A percentile compares a stretch with the other conserved stretches of the same genome.
phyloP scores from a whole-genome alignment of 371 early-diverging fungal species.

The Syncephalastrum monosporum region DNA sequence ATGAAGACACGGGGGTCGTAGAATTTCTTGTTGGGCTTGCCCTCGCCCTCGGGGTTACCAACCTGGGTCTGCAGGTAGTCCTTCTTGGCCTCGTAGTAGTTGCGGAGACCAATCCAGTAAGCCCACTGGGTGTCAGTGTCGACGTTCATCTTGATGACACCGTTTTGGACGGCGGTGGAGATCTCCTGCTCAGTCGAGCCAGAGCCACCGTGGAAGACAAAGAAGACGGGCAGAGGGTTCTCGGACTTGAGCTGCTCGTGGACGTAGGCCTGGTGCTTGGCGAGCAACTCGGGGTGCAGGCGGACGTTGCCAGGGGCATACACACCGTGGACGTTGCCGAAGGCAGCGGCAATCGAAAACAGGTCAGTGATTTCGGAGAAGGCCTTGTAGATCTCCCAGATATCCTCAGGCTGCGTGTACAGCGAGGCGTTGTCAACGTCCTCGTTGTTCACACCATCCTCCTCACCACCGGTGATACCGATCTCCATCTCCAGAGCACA shows the following conservation, averaged over 20 bases:
- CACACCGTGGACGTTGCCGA: conserved; percentile 91
- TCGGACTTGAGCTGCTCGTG: conserved; percentile 58
- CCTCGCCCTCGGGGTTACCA: conserved; percentile 88
- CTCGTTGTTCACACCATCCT: conserved; percentile 94
- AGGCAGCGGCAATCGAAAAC: conserved; percentile 90
- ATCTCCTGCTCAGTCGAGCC: conserved; percentile 85
- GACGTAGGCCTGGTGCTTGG: conserved; percentile 84
- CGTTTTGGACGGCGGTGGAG: conserved; percentile 73
- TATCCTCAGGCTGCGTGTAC: conserved; percentile 92
- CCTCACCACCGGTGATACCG: conserved; percentile 95
- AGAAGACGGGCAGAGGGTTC: conserved; percentile 78
- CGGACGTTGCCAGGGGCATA: conserved; percentile 92
- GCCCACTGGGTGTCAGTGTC: conserved; percentile 84
- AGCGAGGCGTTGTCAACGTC: conserved; percentile 81
- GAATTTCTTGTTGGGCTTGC: conserved; percentile 94
- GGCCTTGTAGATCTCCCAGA: conserved; percentile 85
- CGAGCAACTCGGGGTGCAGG: conserved; percentile 84
- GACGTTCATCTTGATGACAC: conserved; percentile 95
- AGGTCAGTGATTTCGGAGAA: conserved; percentile 73
- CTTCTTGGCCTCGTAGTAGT: conserved; percentile 72
- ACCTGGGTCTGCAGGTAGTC: conserved; percentile 85
- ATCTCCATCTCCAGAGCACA: conserved; percentile 92
- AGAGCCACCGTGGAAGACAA: conserved; percentile 95
- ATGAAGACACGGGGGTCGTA: conserved; percentile 92
- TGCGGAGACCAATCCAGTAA: conserved; percentile 73